Evolutionary conservation across 2,329 filamentous ascomycete genomes (phyloP).

Genomic region (Nigrospora osmanthi): DNA sequence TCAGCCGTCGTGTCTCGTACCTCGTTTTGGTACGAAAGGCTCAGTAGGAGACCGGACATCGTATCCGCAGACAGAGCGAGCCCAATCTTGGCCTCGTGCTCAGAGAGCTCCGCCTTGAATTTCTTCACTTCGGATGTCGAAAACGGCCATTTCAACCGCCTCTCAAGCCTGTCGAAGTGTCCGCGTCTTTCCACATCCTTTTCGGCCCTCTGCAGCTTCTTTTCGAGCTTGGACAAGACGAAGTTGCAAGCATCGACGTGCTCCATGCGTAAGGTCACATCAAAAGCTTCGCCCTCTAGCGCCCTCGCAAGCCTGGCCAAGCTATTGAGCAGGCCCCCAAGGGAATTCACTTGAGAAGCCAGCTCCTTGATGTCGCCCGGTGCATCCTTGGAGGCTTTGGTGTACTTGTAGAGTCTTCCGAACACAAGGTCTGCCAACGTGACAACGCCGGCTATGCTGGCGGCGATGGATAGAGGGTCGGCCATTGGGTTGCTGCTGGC

Average conservation of each 20-base stretch:
- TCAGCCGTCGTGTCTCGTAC: neutral
- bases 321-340: conserved; percentile 12
- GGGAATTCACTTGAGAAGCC: conserved; percentile 8
- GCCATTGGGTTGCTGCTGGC: neutral
- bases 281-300: conserved; percentile 9
- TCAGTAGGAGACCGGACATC: conserved; percentile 6
- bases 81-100: conserved; percentile 11
- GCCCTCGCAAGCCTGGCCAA: conserved; percentile 8
- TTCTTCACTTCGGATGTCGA: conserved; percentile 9
- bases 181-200: too few species aligned
- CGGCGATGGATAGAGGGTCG: conserved; percentile 18
- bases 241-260: conserved; percentile 8
- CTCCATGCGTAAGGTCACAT: conserved; percentile 4
- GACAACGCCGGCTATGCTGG: conserved; percentile 20
- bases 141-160: conserved; percentile 14
- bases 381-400: conserved; percentile 12
- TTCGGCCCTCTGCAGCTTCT: too few species aligned
- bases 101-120: conserved; percentile 10
- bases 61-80: conserved; percentile 12
- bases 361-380: conserved; percentile 11
- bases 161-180: conserved; percentile 2
- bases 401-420: conserved; percentile 12
- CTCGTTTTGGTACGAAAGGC: conserved; percentile 3
- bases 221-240: conserved; percentile 3
- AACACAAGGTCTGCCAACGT: conserved; percentile 16